These are phyloP conservation scores for Trichocomaceae sp. DNA, from an alignment of 2,329 filamentous ascomycete genomes.

Conservation along the genomic window DNA sequence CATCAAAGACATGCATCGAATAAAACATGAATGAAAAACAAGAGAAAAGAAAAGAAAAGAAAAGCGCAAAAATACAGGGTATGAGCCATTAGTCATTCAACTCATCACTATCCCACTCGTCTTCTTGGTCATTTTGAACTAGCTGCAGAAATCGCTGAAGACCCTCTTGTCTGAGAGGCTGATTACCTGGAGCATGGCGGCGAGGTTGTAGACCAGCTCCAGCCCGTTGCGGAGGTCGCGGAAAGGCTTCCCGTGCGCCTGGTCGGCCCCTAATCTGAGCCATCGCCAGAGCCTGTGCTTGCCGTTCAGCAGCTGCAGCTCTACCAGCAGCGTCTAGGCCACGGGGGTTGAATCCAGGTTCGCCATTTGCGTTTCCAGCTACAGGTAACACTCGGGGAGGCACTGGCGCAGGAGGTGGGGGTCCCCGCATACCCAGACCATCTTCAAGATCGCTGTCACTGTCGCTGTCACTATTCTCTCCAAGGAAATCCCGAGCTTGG, in stretches of 20 bases:
- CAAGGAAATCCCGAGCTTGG: slow-evolving; percentile 17
- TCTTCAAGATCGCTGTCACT: slow-evolving; percentile 17
- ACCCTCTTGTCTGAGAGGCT: slow-evolving; percentile 25
- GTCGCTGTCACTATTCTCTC: slow-evolving; percentile 12
- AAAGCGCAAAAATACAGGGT: slow-evolving; percentile 3
- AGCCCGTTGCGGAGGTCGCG: slow-evolving; percentile 14
- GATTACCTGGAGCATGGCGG: slow-evolving; percentile 5
- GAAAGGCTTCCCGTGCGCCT: slow-evolving; percentile 17
- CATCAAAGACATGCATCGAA: neutral
- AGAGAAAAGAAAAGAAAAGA: neutral
- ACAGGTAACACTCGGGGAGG: slow-evolving; percentile 30
- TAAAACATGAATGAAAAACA: neutral
- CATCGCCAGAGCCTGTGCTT: slow-evolving; percentile 34
- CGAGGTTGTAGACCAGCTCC: slow-evolving; percentile 12
- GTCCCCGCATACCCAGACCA: slow-evolving; percentile 19
- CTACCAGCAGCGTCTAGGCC: slow-evolving; percentile 29
- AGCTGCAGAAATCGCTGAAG: slow-evolving; percentile 49
- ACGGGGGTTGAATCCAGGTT: slow-evolving; percentile 21
- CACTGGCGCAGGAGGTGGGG: slow-evolving; percentile 36
- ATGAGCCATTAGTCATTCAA: slow-evolving; percentile 34
- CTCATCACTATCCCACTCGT: slow-evolving; percentile 56
- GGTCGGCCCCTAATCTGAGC: slow-evolving; percentile 29
- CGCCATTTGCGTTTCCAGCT: slow-evolving; percentile 22
- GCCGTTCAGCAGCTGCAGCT: slow-evolving; percentile 33
- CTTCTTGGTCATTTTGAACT: slow-evolving; percentile 49